phyloP scores from a whole-genome alignment of 164 flowering plant species.

The Kingdonia uniflora region DNA sequence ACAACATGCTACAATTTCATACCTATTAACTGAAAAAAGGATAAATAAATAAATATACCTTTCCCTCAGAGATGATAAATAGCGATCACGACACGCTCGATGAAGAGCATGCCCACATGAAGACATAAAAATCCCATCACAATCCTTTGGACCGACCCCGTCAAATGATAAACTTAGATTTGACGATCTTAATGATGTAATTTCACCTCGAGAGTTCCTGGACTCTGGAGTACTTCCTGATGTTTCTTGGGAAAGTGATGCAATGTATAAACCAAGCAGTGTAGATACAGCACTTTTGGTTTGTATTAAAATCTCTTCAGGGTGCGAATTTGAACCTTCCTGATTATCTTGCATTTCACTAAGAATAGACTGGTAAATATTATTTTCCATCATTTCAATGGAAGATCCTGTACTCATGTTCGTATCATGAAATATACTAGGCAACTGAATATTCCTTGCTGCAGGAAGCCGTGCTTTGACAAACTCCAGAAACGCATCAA shows the following conservation, averaged over 20 bases:
- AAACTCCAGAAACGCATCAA: constrained; percentile 39
- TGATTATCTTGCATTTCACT: constrained; percentile 21
- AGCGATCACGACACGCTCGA: constrained; percentile 83
- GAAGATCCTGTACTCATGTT: constrained; percentile 17
- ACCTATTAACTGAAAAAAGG: neutral
- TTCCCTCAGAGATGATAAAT: constrained; percentile 68
- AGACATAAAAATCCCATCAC: constrained; percentile 82
- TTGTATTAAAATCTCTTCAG: constrained; percentile 14
- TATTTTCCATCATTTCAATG: constrained; percentile 48
- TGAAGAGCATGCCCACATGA: constrained; percentile 99
- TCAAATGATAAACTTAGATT: constrained; percentile 28
- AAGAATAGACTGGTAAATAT: constrained; percentile 33
- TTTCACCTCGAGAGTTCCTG: constrained; percentile 14
- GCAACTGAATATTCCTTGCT: constrained; percentile 24
- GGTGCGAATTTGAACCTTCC: constrained; percentile 8
- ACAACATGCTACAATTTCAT: too few relatives aligned
- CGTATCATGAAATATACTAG: constrained; percentile 18
- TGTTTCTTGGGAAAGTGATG: constrained; percentile 33
- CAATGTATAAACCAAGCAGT: constrained; percentile 47
- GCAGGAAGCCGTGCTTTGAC: constrained; percentile 35
- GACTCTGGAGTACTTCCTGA: constrained; percentile 30
- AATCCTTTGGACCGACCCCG: constrained; percentile 62
- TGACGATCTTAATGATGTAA: constrained; percentile 15
- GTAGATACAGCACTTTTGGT: constrained; percentile 21
- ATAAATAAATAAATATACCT: constrained; percentile 30